Conservation (phyloP, 495 filamentous ascomycete species). For the Bacidia rubella region DNA sequence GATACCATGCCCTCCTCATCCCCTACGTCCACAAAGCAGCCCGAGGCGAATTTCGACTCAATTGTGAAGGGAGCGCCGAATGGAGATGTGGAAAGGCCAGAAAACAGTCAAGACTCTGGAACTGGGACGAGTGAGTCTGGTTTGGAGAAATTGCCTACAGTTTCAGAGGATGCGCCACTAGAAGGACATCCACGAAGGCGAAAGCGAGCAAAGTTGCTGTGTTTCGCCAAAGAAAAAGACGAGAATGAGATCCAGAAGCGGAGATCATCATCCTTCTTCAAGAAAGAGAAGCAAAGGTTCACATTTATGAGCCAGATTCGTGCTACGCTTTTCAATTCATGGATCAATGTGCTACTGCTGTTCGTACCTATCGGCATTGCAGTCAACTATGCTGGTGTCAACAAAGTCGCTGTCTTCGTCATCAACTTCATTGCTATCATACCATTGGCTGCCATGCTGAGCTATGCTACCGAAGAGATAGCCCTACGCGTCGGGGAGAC, state of each 20-base stretch:
- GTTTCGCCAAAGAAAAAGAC: not conserved
- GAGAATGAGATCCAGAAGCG: constrained; percentile 14
- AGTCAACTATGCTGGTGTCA: constrained; percentile 16
- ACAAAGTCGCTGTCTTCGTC: constrained; percentile 17
- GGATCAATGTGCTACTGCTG: constrained; percentile 73
- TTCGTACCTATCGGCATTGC: constrained; percentile 57
- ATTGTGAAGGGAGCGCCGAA: constrained; percentile 2
- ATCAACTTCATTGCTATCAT: constrained; percentile 25
- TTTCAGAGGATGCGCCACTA: not conserved
- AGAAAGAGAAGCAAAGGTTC: constrained; percentile 32
- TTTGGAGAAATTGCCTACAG: not conserved
- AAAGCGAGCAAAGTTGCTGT: not conserved
- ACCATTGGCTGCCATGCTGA: constrained; percentile 41
- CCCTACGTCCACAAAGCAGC: not conserved
- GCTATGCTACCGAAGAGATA: constrained; percentile 43
- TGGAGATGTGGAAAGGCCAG: constrained; percentile 2
- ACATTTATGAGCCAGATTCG: constrained; percentile 57
- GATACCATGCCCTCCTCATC: constrained; percentile 14
- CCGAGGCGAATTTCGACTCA: not conserved
- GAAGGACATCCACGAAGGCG: constrained; percentile 4
- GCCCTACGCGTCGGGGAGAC: constrained; percentile 57
- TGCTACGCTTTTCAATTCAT: constrained; percentile 61
- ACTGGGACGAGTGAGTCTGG: not conserved
- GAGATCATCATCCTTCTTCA: constrained; percentile 22
- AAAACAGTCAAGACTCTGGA: constrained; percentile 14